Evolutionary conservation across 768 basidiomycete species (phyloP).

Genomic region (Hygrocybe coccinea): DNA sequence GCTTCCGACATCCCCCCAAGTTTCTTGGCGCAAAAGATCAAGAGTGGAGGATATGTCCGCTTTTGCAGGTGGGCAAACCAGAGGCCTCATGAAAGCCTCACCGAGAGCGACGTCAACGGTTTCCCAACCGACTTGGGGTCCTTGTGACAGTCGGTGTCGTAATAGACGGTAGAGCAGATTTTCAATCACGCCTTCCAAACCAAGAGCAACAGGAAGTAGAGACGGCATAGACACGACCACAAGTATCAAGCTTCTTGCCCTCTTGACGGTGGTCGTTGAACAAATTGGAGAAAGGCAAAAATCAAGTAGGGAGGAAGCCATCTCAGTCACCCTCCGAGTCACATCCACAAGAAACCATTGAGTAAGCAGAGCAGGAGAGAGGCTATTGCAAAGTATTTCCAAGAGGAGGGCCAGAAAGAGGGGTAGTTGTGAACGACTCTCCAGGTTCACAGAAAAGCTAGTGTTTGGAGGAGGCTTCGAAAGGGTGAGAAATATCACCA

Average conservation of each 20-base stretch:
- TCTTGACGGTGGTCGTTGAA: constrained; percentile 26
- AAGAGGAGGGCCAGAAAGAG: constrained; percentile 45
- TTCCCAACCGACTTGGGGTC: constrained; percentile 36
- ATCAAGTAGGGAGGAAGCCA: constrained; percentile 39
- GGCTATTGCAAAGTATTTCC: constrained; percentile 38
- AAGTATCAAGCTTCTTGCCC: constrained; percentile 38
- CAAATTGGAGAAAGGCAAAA: constrained; percentile 40
- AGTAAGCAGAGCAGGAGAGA: constrained; percentile 40
- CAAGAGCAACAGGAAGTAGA: constrained; percentile 24
- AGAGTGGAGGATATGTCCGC: constrained; percentile 36
- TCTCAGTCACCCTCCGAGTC: constrained; percentile 37
- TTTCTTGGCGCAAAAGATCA: constrained; percentile 35
- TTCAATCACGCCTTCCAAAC: constrained; percentile 31
- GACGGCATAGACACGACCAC: constrained; percentile 33
- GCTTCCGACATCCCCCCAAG: constrained; percentile 31
- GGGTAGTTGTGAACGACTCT: constrained; percentile 38
- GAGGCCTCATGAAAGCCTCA: constrained; percentile 18
- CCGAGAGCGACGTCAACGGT: constrained; percentile 28
- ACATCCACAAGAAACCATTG: constrained; percentile 51
- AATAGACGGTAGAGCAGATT: constrained; percentile 37
- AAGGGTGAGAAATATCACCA: constrained; percentile 8
- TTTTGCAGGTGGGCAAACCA: constrained; percentile 22
- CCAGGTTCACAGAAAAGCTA: constrained; percentile 34
- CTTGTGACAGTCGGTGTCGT: constrained; percentile 42
- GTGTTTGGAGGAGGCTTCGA: constrained; percentile 32